phyloP scores from a whole-genome alignment of 2,329 filamentous ascomycete genomes.

The Aspergillus persii region DNA sequence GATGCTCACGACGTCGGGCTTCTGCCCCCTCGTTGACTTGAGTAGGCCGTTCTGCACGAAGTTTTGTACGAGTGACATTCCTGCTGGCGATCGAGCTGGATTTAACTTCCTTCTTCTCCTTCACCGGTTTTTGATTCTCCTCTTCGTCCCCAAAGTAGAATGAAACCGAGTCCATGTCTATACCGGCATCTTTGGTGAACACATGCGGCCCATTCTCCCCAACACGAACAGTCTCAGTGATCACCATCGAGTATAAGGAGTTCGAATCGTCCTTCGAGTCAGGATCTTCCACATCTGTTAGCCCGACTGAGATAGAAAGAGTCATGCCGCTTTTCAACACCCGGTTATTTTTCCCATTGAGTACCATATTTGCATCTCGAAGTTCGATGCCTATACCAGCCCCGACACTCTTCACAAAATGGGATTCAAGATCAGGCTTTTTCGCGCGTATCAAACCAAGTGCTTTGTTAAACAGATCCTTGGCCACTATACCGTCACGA shows the following conservation, averaged over 20 bases:
- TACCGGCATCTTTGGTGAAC: slow-evolving; percentile 90
- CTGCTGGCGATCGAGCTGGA: slow-evolving; percentile 87
- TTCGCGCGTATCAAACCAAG: slow-evolving; percentile 76
- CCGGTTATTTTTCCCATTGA: slow-evolving; percentile 83
- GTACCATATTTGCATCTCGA: slow-evolving; percentile 74
- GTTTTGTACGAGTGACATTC: slow-evolving; percentile 90
- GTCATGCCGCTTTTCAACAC: slow-evolving; percentile 96
- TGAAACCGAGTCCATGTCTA: slow-evolving; percentile 88
- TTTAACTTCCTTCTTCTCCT: slow-evolving; percentile 76
- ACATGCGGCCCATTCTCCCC: slow-evolving; percentile 66
- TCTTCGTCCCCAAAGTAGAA: slow-evolving; percentile 99
- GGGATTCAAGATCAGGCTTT: slow-evolving; percentile 92
- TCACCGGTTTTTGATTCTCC: slow-evolving; percentile 72
- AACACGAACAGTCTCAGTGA: slow-evolving; percentile 92
- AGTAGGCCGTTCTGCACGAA: slow-evolving; percentile 85
- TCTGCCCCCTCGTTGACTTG: slow-evolving; percentile 89
- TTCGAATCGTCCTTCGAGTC: slow-evolving; percentile 86
- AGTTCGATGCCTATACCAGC: slow-evolving; percentile 91
- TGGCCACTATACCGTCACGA: slow-evolving; percentile 78
- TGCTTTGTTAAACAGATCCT: slow-evolving; percentile 91
- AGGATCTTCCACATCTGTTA: slow-evolving; percentile 84
- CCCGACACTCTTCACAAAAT: slow-evolving; percentile 90
- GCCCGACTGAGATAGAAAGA: slow-evolving; percentile 81
- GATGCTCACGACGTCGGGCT: slow-evolving; percentile 81
- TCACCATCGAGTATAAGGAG: slow-evolving; percentile 81